phyloP scores from a whole-genome alignment of 306 rosid genomes.

The Rubus idaeus region DNA sequence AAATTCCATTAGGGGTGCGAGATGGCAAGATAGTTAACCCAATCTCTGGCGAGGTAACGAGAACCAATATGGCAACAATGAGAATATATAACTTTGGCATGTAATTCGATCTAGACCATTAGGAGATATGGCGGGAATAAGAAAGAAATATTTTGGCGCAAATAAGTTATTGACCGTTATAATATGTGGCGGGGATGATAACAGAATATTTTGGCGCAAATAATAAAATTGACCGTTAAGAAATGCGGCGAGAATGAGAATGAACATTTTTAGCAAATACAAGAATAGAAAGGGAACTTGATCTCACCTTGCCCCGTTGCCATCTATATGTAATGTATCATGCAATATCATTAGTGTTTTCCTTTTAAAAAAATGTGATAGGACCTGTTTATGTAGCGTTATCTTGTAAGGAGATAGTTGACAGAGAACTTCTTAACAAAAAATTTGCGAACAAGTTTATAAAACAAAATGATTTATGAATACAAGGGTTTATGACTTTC shows the following conservation, averaged over 20 bases:
- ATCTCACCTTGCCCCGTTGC: not conserved
- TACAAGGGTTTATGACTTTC: not conserved
- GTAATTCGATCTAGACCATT: no score
- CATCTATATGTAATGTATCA: not conserved
- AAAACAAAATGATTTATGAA: not conserved
- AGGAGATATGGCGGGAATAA: not conserved
- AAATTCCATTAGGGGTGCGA: no score
- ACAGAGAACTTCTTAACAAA: no score
- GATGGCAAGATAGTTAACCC: no score
- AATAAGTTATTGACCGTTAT: not conserved
- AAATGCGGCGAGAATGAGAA: not conserved
- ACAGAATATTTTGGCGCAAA: not conserved
- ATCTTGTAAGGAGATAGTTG: no score
- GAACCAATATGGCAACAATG: no score
- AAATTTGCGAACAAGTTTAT: not conserved
- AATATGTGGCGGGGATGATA: not conserved
- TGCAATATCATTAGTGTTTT: no score
- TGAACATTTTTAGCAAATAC: not conserved
- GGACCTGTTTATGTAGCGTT: not conserved
- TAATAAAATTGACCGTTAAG: not conserved
- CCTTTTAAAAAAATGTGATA: no score
- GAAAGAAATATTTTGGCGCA: not conserved
- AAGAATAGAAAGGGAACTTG: no score
- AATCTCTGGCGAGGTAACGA: no score
- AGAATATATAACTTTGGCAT: no score